These are phyloP conservation scores for Gymnopus androsaceus DNA, from an alignment of 1,284 basidiomycete genomes.

Conservation along the genomic window DNA sequence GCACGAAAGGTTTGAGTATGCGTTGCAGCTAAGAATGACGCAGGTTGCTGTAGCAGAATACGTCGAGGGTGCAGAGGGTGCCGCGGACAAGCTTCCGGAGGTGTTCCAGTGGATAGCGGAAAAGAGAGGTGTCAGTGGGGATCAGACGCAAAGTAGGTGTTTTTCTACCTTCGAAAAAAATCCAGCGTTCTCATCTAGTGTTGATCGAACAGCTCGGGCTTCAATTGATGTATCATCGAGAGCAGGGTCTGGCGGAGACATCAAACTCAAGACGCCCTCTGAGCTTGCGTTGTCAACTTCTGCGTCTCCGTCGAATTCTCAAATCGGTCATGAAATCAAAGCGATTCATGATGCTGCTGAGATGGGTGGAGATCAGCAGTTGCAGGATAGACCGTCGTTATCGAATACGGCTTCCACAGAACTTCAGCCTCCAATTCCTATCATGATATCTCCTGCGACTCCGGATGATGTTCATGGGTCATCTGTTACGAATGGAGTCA, in stretches of 20 bases:
- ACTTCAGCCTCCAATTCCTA: slow-evolving; percentile 28
- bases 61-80: slow-evolving; percentile 84
- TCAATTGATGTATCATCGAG: slow-evolving; percentile 15
- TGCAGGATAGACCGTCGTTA: neutral
- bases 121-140: slow-evolving; percentile 41
- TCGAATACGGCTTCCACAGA: neutral
- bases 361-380: neutral
- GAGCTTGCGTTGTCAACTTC: slow-evolving; percentile 23
- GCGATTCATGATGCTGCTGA: slow-evolving; percentile 6
- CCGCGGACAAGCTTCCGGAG: slow-evolving; percentile 82
- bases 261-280: slow-evolving; percentile 27
- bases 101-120: slow-evolving; percentile 85
- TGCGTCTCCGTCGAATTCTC: slow-evolving; percentile 23
- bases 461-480: slow-evolving; percentile 19
- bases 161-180: neutral
- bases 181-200: neutral
- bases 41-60: slow-evolving; percentile 84
- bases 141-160: slow-evolving; percentile 43
- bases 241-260: slow-evolving; percentile 11
- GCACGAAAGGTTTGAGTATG: slow-evolving; percentile 73
- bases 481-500: neutral
- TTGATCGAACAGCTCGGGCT: slow-evolving; percentile 9
- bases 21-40: slow-evolving; percentile 86
- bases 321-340: slow-evolving; percentile 21
- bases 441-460: slow-evolving; percentile 39